These are phyloP conservation scores for Emmonsiellopsis sp. DNA, from an alignment of 2,329 filamentous ascomycete genomes.

Conservation along the genomic window DNA sequence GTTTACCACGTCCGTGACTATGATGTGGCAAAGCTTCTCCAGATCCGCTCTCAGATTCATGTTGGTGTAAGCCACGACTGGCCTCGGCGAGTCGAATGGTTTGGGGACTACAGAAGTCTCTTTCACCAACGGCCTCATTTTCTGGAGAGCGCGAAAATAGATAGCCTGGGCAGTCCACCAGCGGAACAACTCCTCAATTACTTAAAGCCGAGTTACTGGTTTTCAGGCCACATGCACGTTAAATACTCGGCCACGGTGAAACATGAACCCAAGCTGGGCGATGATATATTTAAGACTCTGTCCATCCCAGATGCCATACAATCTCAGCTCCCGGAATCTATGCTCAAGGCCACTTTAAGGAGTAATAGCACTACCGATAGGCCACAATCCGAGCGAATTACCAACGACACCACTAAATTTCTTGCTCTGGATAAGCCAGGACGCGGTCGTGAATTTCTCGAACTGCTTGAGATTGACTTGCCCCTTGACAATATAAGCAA, in stretches of 20 bases:
- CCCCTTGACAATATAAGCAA: background rate
- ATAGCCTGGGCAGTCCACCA: slow-evolving; percentile 67
- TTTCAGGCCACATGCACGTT: slow-evolving; percentile 84
- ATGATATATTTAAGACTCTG: background rate
- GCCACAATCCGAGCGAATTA: slow-evolving; percentile 60
- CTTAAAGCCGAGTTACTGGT: slow-evolving; percentile 78
- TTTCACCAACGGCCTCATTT: slow-evolving; percentile 69
- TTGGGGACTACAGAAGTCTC: slow-evolving; percentile 58
- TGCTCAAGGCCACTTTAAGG: background rate
- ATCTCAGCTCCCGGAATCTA: background rate
- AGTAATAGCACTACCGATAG: slow-evolving; percentile 36
- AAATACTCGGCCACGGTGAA: slow-evolving; percentile 62
- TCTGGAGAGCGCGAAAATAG: slow-evolving; percentile 61
- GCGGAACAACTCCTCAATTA: slow-evolving; percentile 72
- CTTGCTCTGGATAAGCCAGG: slow-evolving; percentile 87
- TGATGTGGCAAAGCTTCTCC: slow-evolving; percentile 76
- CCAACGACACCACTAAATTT: slow-evolving; percentile 71
- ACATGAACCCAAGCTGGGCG: slow-evolving; percentile 21
- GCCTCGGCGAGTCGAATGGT: slow-evolving; percentile 72
- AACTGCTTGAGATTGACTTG: slow-evolving; percentile 55
- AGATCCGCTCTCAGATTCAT: slow-evolving; percentile 73
- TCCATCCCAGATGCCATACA: background rate
- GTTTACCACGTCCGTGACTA: slow-evolving; percentile 86
- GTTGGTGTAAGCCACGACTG: slow-evolving; percentile 91
- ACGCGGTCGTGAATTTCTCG: slow-evolving; percentile 56